phyloP scores from a whole-genome alignment of 225 moss, liverwort and hornwort genomes.

The Sphagnum tenellum region DNA sequence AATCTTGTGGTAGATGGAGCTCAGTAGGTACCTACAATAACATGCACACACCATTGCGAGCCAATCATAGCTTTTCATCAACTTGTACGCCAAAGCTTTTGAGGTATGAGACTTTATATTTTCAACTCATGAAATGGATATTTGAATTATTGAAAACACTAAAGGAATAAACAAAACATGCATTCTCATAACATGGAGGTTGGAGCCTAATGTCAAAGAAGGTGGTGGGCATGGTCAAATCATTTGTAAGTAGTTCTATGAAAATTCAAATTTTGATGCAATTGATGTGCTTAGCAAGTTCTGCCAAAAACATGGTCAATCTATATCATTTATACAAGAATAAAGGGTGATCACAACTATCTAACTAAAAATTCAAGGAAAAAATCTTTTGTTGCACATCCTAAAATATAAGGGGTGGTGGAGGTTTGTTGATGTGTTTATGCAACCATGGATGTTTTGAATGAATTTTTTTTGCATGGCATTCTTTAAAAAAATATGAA shows the following conservation, averaged over 20 bases:
- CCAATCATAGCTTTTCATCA: constrained; percentile 91
- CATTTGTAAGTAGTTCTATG: constrained; percentile 91
- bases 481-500: constrained; percentile 51
- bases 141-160: too few species aligned
- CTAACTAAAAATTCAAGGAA: too few species aligned
- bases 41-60: constrained; percentile 86
- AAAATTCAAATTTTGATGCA: constrained; percentile 97
- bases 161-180: too few species aligned
- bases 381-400: too few species aligned
- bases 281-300: constrained; percentile 96
- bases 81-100: constrained; percentile 89
- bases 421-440: constrained; percentile 98
- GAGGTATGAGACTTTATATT: too few species aligned
- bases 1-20: constrained; percentile 84
- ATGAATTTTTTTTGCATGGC: constrained; percentile 54
- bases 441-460: constrained; percentile 64
- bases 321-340: too few species aligned
- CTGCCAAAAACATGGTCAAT: constrained; percentile 91
- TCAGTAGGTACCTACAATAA: constrained; percentile 77
- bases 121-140: too few species aligned
- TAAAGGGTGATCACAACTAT: neutral
- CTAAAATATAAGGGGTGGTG: constrained; percentile 87
- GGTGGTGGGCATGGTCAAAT: constrained; percentile 30
- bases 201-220: too few species aligned
- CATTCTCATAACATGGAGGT: too few species aligned